Evolutionary conservation across 1,139 yeast species (phyloP), one percentile per base, ranked within the genome.

Genomic region (Starmera stellimalicola): DNA sequence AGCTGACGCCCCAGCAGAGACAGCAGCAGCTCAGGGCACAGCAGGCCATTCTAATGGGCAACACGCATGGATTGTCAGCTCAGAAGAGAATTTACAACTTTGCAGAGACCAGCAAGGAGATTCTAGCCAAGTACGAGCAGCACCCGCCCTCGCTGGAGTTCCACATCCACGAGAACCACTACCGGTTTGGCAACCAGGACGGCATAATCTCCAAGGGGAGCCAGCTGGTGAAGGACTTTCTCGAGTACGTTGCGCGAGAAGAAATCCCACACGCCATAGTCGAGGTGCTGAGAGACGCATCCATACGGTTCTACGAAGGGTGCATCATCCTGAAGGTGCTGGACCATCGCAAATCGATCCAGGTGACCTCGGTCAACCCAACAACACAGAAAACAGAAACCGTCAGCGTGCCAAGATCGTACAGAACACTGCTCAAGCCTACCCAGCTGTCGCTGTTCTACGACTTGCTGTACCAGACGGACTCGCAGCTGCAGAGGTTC

Each of bases 131-230:
- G 52, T 87, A 78, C 52, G 77, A 80, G 40, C 74, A 76, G 39
- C 75, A 73, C 42, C 84, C 93, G 6, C 83, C 96, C 9, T 82
- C 94, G 30, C 57, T 91, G 38, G 93, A 79, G 41, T 76, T 91
- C 45, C 96, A 91, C 50, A 85, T 91, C 26, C 88, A 82, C 56
- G 94, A 84, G 46, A 83, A 84, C 33, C 94, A 88, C 56, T 91
- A 77, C 54, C 70, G 93, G 40, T 53, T 53, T 40, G 57, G 57
- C 2, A 45, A 43, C 38, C 82, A 77, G 49, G 94, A 93, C 33
- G 78, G 83, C 31, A 74, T 83, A 12, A 75, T 91, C 33, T 94
- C 94, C 16, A 81, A 82, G 50, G 71, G 71, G 47, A 81, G 84
- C 37, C 82, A 87, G n/a, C 71, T 83, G 57, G 73, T 84, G 36